Conservation (phyloP, 495 filamentous ascomycete genomes). For the Penicillium arizonense region DNA sequence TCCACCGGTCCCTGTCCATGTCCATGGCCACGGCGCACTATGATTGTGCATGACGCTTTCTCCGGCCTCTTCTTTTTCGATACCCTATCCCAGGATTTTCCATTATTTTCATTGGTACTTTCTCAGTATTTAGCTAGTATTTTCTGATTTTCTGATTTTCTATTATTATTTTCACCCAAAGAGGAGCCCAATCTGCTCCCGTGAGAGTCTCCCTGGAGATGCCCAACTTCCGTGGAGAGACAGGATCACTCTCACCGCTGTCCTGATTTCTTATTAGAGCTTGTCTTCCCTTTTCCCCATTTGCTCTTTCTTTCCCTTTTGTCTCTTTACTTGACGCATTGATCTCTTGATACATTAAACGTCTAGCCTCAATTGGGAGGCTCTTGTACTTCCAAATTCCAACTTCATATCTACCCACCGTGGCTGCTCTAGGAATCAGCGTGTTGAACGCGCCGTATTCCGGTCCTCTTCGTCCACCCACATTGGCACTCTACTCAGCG, state of each 20-base stretch:
- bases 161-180: slow-evolving; percentile 3
- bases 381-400: slow-evolving; percentile 3
- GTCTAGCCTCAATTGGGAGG: slow-evolving; percentile 6
- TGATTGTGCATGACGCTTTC: slow-evolving; percentile 20
- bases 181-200: not conserved
- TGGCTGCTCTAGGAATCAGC: slow-evolving; percentile 46
- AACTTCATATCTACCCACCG: slow-evolving; percentile 24
- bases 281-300: not conserved
- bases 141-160: not conserved
- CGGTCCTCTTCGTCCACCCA: slow-evolving; percentile 28
- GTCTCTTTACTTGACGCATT: not conserved
- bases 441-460: slow-evolving; percentile 32
- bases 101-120: too few species aligned
- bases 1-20: slow-evolving; percentile 30
- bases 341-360: not conserved
- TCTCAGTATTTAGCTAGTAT: not conserved
- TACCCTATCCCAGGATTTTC: too few species aligned
- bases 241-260: not conserved
- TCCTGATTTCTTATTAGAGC: not conserved
- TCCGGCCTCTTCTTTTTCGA: not conserved
- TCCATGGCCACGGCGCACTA: slow-evolving; percentile 30
- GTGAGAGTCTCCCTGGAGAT: not conserved
- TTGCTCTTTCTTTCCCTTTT: not conserved
- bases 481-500: slow-evolving; percentile 31
- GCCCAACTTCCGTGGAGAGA: not conserved